Evolutionary conservation across 2,329 filamentous ascomycete species (phyloP).

Genomic region (Plenodomus tracheiphilus): DNA sequence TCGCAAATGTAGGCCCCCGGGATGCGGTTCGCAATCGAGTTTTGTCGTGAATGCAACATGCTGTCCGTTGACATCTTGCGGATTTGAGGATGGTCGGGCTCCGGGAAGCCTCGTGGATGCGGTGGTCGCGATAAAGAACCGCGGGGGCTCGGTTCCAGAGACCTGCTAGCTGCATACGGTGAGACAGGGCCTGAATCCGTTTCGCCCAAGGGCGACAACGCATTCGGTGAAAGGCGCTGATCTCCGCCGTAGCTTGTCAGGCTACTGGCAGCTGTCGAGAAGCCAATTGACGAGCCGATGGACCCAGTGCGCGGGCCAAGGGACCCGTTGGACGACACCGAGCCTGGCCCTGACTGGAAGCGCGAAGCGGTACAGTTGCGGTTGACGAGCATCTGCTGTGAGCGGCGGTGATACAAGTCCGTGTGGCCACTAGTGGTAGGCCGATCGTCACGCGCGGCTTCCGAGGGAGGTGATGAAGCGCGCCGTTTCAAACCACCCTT

Average conservation of each 20-base stretch:
- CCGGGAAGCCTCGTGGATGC: conserved; percentile 48
- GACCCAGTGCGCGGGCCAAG: conserved; percentile 63
- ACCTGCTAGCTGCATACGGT: conserved; percentile 56
- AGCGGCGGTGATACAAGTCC: conserved; percentile 59
- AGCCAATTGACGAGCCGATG: conserved; percentile 62
- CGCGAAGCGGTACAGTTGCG: conserved; percentile 58
- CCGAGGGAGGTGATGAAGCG: conserved; percentile 65
- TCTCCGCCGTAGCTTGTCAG: conserved; percentile 66
- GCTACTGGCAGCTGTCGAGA: conserved; percentile 64
- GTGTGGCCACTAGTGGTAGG: conserved; percentile 46
- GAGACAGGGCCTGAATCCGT: conserved; percentile 58
- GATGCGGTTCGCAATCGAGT: conserved; percentile 54
- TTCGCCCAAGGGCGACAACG: conserved; percentile 62
- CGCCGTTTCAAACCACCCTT: conserved; percentile 65
- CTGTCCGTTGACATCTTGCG: conserved; percentile 56
- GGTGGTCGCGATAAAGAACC: conserved; percentile 44
- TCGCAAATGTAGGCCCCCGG: conserved; percentile 75
- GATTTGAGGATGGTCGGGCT: conserved; percentile 42
- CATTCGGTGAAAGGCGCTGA: conserved; percentile 63
- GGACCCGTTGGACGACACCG: conserved; percentile 66
- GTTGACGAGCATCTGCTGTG: conserved; percentile 59
- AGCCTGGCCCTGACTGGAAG: conserved; percentile 62
- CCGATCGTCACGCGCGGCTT: conserved; percentile 54
- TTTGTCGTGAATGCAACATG: conserved; percentile 51
- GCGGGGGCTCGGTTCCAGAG: conserved; percentile 49